Evolutionary conservation across 75 land plant species (phyloP), one percentile per base, ranked within the genome.

Genomic region (Cupressus sempervirens): DNA sequence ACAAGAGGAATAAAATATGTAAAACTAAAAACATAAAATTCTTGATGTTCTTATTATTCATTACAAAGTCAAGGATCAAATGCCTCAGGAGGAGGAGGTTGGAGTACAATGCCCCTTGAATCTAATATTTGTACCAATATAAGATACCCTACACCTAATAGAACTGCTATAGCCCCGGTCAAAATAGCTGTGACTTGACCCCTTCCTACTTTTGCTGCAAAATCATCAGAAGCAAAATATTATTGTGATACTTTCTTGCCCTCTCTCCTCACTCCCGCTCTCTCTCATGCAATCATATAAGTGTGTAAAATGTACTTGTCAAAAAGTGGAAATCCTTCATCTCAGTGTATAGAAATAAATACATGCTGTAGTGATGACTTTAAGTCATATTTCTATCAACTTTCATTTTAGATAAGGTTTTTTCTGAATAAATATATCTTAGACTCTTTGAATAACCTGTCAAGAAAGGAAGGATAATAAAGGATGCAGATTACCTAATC

Each of bases 61-160:
- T 11, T 82, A 58, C 23, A 58, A 5, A 58, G 30, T 82, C 58
- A 86, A 20, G 87, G 85, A 1, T 73, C 73, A 62, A 88, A 91
- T 45, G 90, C 92, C 81, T 91, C 87, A 12, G 92, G 92, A 58
- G 92, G 92, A 15, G 92, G 91, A 30, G 92, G 92, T 15, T 81
- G 82, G 53, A 91, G 91, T 46, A 46, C 76, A 58, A 85, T 77
- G 46, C 91, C 92, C 26, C 88, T 88, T 29, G 88, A 84, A 58
- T 91, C 88, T 68, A 88, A 82, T 11, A 91, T 45, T 29, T 85
- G 88, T 35, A 85, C 86, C 40, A 89, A 84, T 54, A 85, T 81
- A 68, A 91, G 90, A 48, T 87, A 91, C 3, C 76, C 92, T 26
- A 89, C 86, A 62, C 92, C 90, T 36, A 89, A 84, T 58, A 89